Percentiles rank a stretch among this genome's conserved stretches.
phyloP scores from a whole-genome alignment of 148 eudicot species.

The Selenicereus undatus region DNA sequence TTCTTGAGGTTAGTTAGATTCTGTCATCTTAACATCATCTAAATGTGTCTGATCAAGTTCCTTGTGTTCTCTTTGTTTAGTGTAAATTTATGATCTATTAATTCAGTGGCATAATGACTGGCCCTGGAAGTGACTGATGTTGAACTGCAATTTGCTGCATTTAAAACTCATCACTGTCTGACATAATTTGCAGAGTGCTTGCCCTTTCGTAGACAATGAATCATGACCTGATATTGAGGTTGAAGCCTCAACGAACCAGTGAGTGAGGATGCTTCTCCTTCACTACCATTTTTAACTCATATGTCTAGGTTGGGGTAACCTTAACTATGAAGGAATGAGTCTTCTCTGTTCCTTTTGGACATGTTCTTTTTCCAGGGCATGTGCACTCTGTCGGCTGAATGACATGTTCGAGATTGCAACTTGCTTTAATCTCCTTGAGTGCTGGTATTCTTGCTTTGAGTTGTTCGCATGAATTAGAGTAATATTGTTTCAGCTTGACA shows the following conservation, averaged over 20 bases:
- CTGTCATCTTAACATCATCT: not conserved
- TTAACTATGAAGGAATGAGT: not conserved
- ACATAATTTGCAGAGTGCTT: slow-evolving; percentile 37
- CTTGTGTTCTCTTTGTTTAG: not conserved
- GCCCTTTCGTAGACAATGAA: slow-evolving; percentile 28
- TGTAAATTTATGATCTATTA: not conserved
- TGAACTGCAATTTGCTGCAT: slow-evolving; percentile 11
- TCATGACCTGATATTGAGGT: slow-evolving; percentile 40
- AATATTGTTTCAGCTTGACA: not conserved
- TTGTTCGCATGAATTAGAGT: not conserved
- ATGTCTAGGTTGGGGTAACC: not conserved
- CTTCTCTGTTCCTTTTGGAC: not conserved
- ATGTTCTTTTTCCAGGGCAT: not conserved
- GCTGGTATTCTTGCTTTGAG: not conserved
- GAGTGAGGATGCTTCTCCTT: slow-evolving; percentile 25
- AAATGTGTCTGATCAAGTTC: not conserved
- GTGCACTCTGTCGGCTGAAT: not conserved
- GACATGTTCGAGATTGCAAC: not conserved
- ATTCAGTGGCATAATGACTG: not conserved
- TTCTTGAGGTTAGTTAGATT: slow-evolving; percentile 73
- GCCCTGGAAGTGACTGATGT: slow-evolving; percentile 13
- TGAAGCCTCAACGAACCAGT: slow-evolving; percentile 33
- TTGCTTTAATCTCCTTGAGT: not conserved
- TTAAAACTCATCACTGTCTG: slow-evolving; percentile 23
- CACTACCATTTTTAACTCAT: not conserved